phyloP scores from a whole-genome alignment of 208 protist genomes.

The Lotmaria passim region DNA sequence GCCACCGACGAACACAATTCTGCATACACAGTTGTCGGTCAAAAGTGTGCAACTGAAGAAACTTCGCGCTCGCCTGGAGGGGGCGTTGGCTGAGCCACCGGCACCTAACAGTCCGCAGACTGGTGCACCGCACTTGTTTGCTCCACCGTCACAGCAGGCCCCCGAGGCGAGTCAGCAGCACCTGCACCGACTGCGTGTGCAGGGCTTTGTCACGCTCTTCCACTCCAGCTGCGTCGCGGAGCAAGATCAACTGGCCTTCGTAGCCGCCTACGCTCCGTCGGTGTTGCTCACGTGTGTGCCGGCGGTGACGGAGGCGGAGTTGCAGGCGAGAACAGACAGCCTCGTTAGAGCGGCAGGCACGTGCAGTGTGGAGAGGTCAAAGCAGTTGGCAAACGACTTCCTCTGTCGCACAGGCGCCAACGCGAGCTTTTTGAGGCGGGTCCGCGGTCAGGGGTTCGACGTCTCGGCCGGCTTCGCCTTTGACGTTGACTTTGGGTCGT shows the following conservation, averaged over 20 bases:
- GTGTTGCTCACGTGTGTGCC: conserved; percentile 17
- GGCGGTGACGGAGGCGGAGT: not conserved
- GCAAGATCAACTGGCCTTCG: conserved; percentile 19
- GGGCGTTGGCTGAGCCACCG: too few species aligned
- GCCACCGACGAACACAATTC: conserved; percentile 3
- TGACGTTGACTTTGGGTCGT: too few species aligned
- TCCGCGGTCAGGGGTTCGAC: too few species aligned
- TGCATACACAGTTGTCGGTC: not conserved
- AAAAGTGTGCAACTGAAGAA: not conserved
- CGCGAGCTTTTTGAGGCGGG: too few species aligned
- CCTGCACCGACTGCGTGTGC: not conserved
- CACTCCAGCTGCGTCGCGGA: conserved; percentile 33
- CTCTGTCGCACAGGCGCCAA: too few species aligned
- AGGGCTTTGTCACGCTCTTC: conserved; percentile 4
- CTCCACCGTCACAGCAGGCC: not conserved
- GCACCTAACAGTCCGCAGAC: not conserved
- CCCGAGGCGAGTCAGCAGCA: not conserved
- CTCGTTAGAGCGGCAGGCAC: too few species aligned
- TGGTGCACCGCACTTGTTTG: not conserved
- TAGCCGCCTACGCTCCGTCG: conserved; percentile 8
- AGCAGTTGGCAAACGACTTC: too few species aligned
- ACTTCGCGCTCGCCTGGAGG: not conserved
- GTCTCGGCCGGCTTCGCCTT: too few species aligned
- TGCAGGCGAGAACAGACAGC: too few species aligned
- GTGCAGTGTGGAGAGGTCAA: too few species aligned